These are phyloP conservation scores for Diaporthe caulivora DNA, from an alignment of 2,329 filamentous ascomycete species.

Conservation along the genomic window DNA sequence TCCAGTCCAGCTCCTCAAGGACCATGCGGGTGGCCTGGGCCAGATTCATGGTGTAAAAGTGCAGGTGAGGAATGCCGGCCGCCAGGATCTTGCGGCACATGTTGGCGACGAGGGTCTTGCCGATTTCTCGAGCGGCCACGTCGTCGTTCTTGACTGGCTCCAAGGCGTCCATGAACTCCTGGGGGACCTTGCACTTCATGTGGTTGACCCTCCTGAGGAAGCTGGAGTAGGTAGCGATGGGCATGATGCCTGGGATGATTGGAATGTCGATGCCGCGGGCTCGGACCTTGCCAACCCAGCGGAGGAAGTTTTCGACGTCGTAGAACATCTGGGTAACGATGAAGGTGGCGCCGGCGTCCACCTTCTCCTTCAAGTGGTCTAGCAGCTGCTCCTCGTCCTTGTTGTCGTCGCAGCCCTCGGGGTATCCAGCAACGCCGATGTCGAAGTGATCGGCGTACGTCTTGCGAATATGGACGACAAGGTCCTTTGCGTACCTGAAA, in stretches of 20 bases:
- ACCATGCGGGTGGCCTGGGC: constrained; percentile 95
- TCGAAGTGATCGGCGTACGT: constrained; percentile 92
- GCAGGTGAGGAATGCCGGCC: constrained; percentile 86
- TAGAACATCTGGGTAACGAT: constrained; percentile 99
- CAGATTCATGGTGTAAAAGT: constrained; percentile 99
- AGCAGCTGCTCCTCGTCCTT: constrained; percentile 86
- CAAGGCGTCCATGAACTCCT: constrained; percentile 82
- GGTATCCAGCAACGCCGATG: constrained; percentile 96
- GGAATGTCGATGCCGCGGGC: constrained; percentile 79
- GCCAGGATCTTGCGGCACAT: constrained; percentile 90
- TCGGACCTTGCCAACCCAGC: constrained; percentile 89
- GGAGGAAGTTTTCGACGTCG: constrained; percentile 93
- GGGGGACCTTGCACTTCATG: constrained; percentile 87
- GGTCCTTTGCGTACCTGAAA: constrained; percentile 92
- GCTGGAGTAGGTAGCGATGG: constrained; percentile 93
- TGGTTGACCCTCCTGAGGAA: constrained; percentile 92
- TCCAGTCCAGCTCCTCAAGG: constrained; percentile 87
- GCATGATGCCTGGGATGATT: constrained; percentile 92
- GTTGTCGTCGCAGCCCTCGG: constrained; percentile 95
- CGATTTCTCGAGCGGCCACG: constrained; percentile 88
- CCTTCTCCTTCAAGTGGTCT: constrained; percentile 95
- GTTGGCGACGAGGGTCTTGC: constrained; percentile 86
- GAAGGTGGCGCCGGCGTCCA: constrained; percentile 92
- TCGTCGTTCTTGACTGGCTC: constrained; percentile 98
- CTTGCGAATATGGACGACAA: constrained; percentile 81